phyloP scores from a whole-genome alignment of 2,329 filamentous ascomycete genomes.

The Microdochium paspali region DNA sequence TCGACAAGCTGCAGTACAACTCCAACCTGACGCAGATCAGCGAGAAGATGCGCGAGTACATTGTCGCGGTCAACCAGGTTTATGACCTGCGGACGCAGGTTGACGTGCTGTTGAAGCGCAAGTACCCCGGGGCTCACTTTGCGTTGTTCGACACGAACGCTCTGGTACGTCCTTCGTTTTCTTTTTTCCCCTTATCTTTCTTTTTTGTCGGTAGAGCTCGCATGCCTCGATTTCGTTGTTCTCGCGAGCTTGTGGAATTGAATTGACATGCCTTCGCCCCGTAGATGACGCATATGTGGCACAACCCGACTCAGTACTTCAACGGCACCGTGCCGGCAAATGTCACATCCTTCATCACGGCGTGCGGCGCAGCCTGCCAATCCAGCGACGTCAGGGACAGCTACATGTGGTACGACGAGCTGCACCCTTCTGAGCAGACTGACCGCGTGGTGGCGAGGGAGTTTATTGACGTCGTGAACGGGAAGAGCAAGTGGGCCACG shows the following conservation, averaged over 20 bases:
- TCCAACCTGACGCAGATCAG: constrained; percentile 38
- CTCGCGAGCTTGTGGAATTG: too few species aligned
- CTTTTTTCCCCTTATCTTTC: not conserved
- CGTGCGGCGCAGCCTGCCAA: constrained; percentile 30
- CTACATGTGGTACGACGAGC: constrained; percentile 46
- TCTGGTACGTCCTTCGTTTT: constrained; percentile 26
- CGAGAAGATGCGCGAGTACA: constrained; percentile 40
- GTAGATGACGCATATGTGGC: constrained; percentile 45
- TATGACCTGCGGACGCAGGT: constrained; percentile 41
- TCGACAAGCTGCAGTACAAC: constrained; percentile 23
- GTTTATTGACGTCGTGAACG: constrained; percentile 41
- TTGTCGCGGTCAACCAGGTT: constrained; percentile 38
- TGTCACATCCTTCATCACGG: constrained; percentile 36
- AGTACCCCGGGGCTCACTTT: constrained; percentile 38
- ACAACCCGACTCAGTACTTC: constrained; percentile 38
- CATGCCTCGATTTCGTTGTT: too few species aligned
- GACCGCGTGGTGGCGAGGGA: constrained; percentile 40
- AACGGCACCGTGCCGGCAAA: constrained; percentile 43
- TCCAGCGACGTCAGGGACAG: constrained; percentile 27
- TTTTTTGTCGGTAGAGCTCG: not conserved
- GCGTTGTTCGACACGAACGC: constrained; percentile 45
- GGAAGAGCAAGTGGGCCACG: constrained; percentile 15
- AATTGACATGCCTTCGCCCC: too few species aligned
- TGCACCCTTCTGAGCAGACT: constrained; percentile 49
- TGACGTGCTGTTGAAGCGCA: constrained; percentile 26